Conservation (phyloP, 345 rosid genomes). For the Ceriops tagal region DNA sequence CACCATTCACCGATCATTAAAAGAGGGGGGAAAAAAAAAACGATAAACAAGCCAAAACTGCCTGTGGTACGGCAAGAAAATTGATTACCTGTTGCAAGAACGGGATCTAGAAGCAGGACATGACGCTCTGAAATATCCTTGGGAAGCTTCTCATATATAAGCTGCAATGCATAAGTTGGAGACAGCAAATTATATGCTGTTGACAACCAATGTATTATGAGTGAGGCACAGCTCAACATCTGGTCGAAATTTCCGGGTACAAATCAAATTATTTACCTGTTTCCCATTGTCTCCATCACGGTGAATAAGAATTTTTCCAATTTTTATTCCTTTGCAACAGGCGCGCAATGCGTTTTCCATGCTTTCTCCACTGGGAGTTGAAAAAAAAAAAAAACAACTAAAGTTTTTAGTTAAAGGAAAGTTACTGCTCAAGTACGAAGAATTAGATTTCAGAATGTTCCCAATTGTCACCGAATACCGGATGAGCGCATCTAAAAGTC, state of each 20-base stretch:
- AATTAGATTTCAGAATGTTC: slow-evolving; percentile 7
- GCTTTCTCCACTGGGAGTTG: slow-evolving; percentile 75
- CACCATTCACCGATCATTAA: not conserved
- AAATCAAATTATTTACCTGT: slow-evolving; percentile 45
- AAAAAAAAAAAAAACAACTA: not conserved
- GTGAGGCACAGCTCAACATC: not conserved
- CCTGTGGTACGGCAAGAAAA: not conserved
- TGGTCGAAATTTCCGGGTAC: not conserved
- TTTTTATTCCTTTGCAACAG: slow-evolving; percentile 97
- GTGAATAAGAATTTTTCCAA: slow-evolving; percentile 94
- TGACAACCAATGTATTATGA: not conserved
- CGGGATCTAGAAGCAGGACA: slow-evolving; percentile 95
- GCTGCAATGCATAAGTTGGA: slow-evolving; percentile 41
- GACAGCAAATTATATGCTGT: slow-evolving; percentile 3
- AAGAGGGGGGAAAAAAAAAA: too few species aligned
- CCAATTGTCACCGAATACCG: slow-evolving; percentile 4
- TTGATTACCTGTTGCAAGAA: slow-evolving; percentile 78
- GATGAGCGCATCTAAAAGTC: slow-evolving; percentile 1
- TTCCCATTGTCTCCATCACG: slow-evolving; percentile 97
- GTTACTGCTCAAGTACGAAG: slow-evolving; percentile 6
- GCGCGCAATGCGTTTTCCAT: slow-evolving; percentile 99
- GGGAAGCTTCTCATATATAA: slow-evolving; percentile 97
- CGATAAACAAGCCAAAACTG: too few species aligned
- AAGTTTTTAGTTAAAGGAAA: not conserved
- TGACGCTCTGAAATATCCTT: slow-evolving; percentile 91